Percentiles rank a stretch among this genome's conserved stretches.
Evolutionary conservation across 805 yeast genomes (phyloP).

Genomic region (Pichia kluyveri): DNA sequence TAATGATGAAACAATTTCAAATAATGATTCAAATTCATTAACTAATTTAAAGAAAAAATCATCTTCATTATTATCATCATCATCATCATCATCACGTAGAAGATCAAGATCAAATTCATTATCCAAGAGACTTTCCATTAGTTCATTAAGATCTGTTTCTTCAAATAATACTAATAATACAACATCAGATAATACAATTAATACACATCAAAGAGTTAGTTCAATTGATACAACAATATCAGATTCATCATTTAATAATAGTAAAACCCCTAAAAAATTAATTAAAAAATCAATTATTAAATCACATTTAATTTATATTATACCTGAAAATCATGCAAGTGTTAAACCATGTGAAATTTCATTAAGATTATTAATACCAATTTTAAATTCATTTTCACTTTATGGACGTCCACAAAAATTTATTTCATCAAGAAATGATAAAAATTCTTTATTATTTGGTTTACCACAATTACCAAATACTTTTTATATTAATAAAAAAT

Average conservation of each 20-base stretch:
- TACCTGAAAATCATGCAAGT: conserved; percentile 67
- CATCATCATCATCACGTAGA: conserved; percentile 7
- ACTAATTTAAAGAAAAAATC: conserved; percentile 1
- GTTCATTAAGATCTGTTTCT: conserved; percentile 11
- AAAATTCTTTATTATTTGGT: conserved; percentile 54
- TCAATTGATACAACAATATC: conserved; percentile 22
- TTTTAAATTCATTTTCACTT: conserved; percentile 59
- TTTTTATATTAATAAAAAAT: conserved; percentile 37
- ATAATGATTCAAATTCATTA: conserved; percentile 1
- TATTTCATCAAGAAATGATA: conserved; percentile 46
- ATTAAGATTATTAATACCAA: conserved; percentile 59
- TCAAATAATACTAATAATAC: neutral
- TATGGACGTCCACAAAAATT: conserved; percentile 69
- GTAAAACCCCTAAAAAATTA: conserved; percentile 17
- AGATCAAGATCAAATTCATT: conserved; percentile 10
- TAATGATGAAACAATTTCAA: conserved; percentile 17
- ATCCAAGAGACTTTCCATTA: conserved; percentile 19
- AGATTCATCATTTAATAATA: conserved; percentile 15
- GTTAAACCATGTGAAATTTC: conserved; percentile 66
- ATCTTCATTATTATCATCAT: too few relatives aligned
- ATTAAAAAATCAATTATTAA: conserved; percentile 16
- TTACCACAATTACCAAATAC: conserved; percentile 67
- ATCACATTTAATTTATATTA: conserved; percentile 27
- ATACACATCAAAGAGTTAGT: conserved; percentile 15
- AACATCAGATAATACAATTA: conserved; percentile 4